Conservation (phyloP, 2,329 filamentous ascomycete species). For the Ciborinia camelliae region DNA sequence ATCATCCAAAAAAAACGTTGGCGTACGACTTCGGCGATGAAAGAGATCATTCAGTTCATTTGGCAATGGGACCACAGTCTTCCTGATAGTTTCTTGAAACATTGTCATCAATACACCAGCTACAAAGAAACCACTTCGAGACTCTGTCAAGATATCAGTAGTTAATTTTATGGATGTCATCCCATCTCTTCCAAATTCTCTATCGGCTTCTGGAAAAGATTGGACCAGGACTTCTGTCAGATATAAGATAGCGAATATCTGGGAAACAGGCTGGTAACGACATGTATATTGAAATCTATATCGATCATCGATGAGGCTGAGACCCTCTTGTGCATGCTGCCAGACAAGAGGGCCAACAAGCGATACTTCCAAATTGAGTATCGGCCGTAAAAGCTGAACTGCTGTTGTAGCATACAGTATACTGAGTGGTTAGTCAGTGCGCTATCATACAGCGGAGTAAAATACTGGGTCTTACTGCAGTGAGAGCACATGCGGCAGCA, state of each 20-base stretch:
- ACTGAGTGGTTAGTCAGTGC: slow-evolving; percentile 28
- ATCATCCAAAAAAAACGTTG: slow-evolving; percentile 33
- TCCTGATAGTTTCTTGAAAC: slow-evolving; percentile 32
- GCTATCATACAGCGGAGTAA: not conserved
- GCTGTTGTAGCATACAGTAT: slow-evolving; percentile 36
- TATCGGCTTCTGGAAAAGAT: slow-evolving; percentile 32
- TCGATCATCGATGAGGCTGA: slow-evolving; percentile 34
- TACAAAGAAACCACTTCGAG: slow-evolving; percentile 33
- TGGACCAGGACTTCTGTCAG: slow-evolving; percentile 35
- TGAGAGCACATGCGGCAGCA: slow-evolving; percentile 37
- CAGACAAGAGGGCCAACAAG: slow-evolving; percentile 33
- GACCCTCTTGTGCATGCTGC: slow-evolving; percentile 35
- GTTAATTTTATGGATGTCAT: slow-evolving; percentile 33
- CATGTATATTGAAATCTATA: slow-evolving; percentile 35
- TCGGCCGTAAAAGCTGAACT: slow-evolving; percentile 35
- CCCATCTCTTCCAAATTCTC: slow-evolving; percentile 30
- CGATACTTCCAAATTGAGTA: slow-evolving; percentile 32
- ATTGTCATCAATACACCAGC: slow-evolving; percentile 36
- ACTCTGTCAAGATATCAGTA: slow-evolving; percentile 34
- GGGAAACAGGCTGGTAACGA: slow-evolving; percentile 37
- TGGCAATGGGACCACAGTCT: slow-evolving; percentile 30
- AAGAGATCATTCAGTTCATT: slow-evolving; percentile 24
- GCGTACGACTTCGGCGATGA: not conserved
- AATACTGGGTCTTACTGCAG: slow-evolving; percentile 35
- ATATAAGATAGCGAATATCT: slow-evolving; percentile 38